Conservation (phyloP, 164 flowering plant genomes). For the Nymphaea colorata region DNA sequence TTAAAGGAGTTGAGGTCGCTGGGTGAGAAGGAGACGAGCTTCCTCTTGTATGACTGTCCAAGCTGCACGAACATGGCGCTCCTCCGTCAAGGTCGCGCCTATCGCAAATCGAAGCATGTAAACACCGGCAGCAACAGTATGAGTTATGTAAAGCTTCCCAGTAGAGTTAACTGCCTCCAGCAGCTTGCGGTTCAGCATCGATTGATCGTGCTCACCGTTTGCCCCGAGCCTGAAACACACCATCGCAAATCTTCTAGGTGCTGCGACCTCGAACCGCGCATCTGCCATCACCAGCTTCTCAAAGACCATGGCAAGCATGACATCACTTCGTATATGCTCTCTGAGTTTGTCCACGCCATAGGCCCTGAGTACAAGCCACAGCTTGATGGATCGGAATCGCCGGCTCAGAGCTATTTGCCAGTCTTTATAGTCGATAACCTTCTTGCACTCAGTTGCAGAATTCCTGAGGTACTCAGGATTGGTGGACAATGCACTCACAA, state of each 20-base stretch:
- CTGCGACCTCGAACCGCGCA: constrained; percentile 38
- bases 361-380: too few relatives aligned
- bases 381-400: constrained; percentile 25
- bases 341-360: too few relatives aligned
- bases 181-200: constrained; percentile 49
- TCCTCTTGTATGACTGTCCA: constrained; percentile 21
- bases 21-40: too few relatives aligned
- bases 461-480: constrained; percentile 85
- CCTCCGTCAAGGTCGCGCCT: constrained; percentile 83
- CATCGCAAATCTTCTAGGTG: constrained; percentile 60
- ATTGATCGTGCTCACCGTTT: constrained; percentile 23
- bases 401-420: constrained; percentile 98
- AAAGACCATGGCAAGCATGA: too few relatives aligned
- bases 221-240: constrained; percentile 62
- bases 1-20: too few relatives aligned
- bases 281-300: constrained; percentile 20
- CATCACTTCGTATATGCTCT: too few relatives aligned
- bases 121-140: constrained; percentile 57
- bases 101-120: constrained; percentile 55
- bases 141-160: constrained; percentile 66
- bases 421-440: constrained; percentile 84
- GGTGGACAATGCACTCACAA: constrained; percentile 76
- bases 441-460: constrained; percentile 25
- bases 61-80: constrained; percentile 57
- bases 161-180: constrained; percentile 64